Evolutionary conservation across 495 filamentous ascomycete genomes (phyloP), one percentile per base, ranked within the genome.

Genomic region (Penicillium argentinense): DNA sequence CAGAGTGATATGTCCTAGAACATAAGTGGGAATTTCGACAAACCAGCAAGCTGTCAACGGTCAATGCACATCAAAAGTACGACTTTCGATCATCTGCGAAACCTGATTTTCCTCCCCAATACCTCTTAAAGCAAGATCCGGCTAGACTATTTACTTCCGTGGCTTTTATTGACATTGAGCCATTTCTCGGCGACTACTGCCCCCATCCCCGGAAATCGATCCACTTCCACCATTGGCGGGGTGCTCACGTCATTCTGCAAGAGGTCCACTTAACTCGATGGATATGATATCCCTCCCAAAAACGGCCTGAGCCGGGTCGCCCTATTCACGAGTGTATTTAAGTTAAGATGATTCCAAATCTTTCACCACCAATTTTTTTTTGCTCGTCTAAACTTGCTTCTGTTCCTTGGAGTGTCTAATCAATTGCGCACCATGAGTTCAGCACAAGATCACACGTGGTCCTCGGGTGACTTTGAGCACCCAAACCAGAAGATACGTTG

Each of bases 401-500:
- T 23, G n/a, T 36, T 13, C 16, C 27, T 21, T 24, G 2, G 19
- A 40, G 13, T 24, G 28, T 25, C 30, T 45, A 30, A 21, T 32
- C 39, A 9, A 39, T 14, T 25, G 38, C 38, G 45, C 39, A 36
- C 22, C 48, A 62, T 59, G 59, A 47, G 45, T 48, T 48, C 54
- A 25, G 12, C 46, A 22, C 36, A 49, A n/a, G 43, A 32, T 25
- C 34, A 51, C 45, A 53, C 59, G 13, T 56, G 59, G 46, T 36
- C 39, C 18, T 17, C 25, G 5, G 59, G 56, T 12, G 59, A 62
- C 14, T 59, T 62, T 27, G 39, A 62, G 8, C 59, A 62, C 28
- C 59, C 59, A 9, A 62, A 68, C 26, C 23, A 61, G 26, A 29
- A 33, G 4, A 25, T 68, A 17, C 54, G 54, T 5, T 51, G 53